Evolutionary conservation across 2,329 filamentous ascomycete genomes (phyloP).

Genomic region (Hypoxylon sp.): DNA sequence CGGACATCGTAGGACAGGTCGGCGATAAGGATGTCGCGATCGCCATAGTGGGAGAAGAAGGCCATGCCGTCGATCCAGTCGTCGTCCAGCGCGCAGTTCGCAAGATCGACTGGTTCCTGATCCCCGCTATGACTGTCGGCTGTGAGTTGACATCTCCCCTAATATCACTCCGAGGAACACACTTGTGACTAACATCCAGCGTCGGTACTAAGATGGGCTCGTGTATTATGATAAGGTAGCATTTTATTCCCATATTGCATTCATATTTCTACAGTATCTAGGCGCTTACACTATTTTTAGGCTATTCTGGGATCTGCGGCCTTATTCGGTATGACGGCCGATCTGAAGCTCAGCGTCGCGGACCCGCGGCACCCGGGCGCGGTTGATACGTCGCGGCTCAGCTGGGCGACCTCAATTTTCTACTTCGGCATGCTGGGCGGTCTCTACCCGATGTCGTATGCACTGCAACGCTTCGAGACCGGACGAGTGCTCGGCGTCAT

Average conservation of each 20-base stretch:
- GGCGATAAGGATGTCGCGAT: constrained; percentile 69
- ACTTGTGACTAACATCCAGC: constrained; percentile 1
- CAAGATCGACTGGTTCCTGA: constrained; percentile 77
- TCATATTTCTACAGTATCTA: neutral
- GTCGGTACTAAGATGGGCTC: constrained; percentile 65
- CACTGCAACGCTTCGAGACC: constrained; percentile 76
- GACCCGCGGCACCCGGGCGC: constrained; percentile 65
- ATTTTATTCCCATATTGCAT: neutral
- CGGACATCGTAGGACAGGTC: neutral
- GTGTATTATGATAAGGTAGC: constrained; percentile 78
- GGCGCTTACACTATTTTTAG: constrained; percentile 52
- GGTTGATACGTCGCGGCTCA: constrained; percentile 76
- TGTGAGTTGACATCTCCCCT: constrained; percentile 50
- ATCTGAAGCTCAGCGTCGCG: constrained; percentile 72
- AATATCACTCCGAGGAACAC: neutral
- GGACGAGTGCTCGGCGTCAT: constrained; percentile 74
- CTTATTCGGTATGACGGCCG: constrained; percentile 82
- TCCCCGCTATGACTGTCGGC: constrained; percentile 75
- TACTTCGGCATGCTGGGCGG: constrained; percentile 86
- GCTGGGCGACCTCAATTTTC: constrained; percentile 84
- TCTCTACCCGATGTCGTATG: constrained; percentile 80
- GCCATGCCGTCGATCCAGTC: constrained; percentile 67
- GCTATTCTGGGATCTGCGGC: constrained; percentile 81
- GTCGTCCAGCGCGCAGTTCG: constrained; percentile 70
- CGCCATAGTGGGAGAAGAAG: constrained; percentile 71